phyloP scores from a whole-genome alignment of 768 basidiomycete genomes.

The Lactifluus rugatus region DNA sequence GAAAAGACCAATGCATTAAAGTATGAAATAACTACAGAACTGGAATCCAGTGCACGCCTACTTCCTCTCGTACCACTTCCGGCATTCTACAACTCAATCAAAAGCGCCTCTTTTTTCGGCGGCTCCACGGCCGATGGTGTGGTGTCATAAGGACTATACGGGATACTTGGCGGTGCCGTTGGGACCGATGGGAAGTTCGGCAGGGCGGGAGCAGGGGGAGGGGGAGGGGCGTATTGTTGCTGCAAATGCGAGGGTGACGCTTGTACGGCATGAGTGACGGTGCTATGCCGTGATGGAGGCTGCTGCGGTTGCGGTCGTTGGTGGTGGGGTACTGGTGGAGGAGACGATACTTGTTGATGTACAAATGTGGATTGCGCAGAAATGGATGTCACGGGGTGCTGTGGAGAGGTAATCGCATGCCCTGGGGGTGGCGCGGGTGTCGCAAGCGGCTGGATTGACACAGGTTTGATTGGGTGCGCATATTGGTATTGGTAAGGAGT shows the following conservation, averaged over 20 bases:
- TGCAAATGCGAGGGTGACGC: constrained; percentile 7
- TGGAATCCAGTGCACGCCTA: neutral
- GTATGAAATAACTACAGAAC: constrained; percentile 1
- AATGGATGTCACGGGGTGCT: neutral
- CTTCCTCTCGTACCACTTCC: neutral
- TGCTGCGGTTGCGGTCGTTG: neutral
- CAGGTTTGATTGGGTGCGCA: constrained; percentile 25
- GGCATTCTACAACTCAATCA: constrained; percentile 16
- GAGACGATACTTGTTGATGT: constrained; percentile 16
- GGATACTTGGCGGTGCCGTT: constrained; percentile 13
- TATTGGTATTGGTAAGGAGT: constrained; percentile 20
- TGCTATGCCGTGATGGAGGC: constrained; percentile 16
- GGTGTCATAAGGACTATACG: constrained; percentile 11
- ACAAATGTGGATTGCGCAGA: constrained; percentile 16
- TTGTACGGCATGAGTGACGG: constrained; percentile 15
- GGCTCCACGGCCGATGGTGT: constrained; percentile 12
- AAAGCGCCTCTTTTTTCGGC: constrained; percentile 20
- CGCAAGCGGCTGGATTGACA: constrained; percentile 19
- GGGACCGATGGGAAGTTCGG: constrained; percentile 19
- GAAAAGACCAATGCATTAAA: neutral
- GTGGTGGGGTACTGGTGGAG: constrained; percentile 10
- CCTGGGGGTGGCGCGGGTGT: constrained; percentile 18
- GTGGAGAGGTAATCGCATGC: neutral
- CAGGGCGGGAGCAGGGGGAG: constrained; percentile 8
- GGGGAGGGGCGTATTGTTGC: constrained; percentile 12